Conservation (phyloP, 1,284 basidiomycete species). For the Stereum hirsutum region DNA sequence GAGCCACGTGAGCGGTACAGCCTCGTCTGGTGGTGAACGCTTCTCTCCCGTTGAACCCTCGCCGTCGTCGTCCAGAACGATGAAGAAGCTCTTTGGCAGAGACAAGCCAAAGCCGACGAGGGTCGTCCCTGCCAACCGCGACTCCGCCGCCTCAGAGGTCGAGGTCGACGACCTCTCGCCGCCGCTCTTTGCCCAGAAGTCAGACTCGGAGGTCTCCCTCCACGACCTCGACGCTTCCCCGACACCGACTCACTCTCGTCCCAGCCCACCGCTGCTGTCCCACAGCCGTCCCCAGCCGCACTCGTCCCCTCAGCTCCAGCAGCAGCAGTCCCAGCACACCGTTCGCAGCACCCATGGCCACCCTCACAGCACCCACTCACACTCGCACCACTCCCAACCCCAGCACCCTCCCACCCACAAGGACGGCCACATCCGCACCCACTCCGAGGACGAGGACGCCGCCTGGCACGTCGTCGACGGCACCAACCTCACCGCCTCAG, state of each 20-base stretch:
- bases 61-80: too few species aligned
- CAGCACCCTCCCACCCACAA: slow-evolving; percentile 13
- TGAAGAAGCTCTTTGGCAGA: slow-evolving; percentile 43
- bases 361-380: neutral
- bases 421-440: slow-evolving; percentile 17
- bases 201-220: slow-evolving; percentile 11
- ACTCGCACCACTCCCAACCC: slow-evolving; percentile 5
- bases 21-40: too few species aligned
- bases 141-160: slow-evolving; percentile 14
- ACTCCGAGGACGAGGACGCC: slow-evolving; percentile 29
- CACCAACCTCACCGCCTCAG: slow-evolving; percentile 10
- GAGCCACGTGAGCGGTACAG: too few species aligned
- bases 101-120: slow-evolving; percentile 34
- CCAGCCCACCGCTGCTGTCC: neutral
- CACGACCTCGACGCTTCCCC: too few species aligned
- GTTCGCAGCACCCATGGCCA: too few species aligned
- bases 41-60: too few species aligned
- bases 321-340: neutral
- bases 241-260: slow-evolving; percentile 1
- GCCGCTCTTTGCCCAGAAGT: slow-evolving; percentile 19
- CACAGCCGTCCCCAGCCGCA: slow-evolving; percentile 1
- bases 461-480: slow-evolving; percentile 37
- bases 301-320: neutral
- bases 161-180: too few species aligned
- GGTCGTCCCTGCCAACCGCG: slow-evolving; percentile 17